Conservation (phyloP, 2,329 filamentous ascomycete genomes). For the Trichoderma breve region DNA sequence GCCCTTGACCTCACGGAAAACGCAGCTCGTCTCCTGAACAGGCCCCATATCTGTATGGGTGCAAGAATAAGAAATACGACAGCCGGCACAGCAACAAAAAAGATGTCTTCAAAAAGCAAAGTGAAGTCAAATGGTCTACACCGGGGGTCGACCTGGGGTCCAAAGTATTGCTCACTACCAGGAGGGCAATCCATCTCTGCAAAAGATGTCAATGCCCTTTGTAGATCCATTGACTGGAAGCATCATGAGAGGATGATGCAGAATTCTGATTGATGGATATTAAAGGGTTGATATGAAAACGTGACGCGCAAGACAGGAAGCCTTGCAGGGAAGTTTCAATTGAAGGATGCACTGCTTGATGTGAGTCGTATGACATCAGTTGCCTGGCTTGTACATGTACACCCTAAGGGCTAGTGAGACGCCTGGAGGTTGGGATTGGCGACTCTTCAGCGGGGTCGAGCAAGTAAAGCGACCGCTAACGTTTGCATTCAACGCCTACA, state of each 20-base stretch:
- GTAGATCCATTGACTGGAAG: neutral
- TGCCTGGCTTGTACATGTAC: neutral
- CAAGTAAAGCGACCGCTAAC: neutral
- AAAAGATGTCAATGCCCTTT: neutral
- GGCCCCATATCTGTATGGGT: neutral
- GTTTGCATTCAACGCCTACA: neutral
- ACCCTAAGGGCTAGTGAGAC: neutral
- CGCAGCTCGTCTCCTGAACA: slow-evolving; percentile 17
- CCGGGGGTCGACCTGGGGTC: slow-evolving; percentile 24
- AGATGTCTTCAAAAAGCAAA: slow-evolving; percentile 29
- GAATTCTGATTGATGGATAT: neutral
- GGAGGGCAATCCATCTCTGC: slow-evolving; percentile 1
- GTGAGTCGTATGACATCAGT: neutral
- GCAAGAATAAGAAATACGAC: slow-evolving; percentile 24
- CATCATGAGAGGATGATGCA: neutral
- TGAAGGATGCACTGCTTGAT: neutral
- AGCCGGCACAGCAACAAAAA: slow-evolving; percentile 26
- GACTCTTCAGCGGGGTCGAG: neutral
- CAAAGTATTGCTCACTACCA: slow-evolving; percentile 24
- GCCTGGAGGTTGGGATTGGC: neutral
- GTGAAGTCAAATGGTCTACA: slow-evolving; percentile 33
- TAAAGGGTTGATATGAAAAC: neutral
- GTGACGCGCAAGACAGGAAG: slow-evolving; percentile 1
- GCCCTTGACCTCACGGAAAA: neutral
- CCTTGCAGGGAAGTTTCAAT: neutral